A percentile compares a stretch with the other conserved stretches of the same genome.
These are phyloP conservation scores for Hevea brasiliensis DNA, from an alignment of 345 rosid genomes.

Conservation along the genomic window DNA sequence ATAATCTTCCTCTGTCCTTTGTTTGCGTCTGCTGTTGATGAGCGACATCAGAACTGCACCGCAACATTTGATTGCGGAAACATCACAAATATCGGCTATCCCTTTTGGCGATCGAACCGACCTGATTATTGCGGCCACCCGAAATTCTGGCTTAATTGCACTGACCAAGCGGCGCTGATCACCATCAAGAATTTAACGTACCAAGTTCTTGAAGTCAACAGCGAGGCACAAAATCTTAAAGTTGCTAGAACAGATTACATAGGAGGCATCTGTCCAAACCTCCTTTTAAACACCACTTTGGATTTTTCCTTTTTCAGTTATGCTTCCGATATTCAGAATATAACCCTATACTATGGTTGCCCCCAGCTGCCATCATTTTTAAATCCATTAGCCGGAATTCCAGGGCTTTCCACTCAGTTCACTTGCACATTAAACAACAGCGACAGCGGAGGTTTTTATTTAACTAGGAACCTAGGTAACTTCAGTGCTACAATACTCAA, in stretches of 20 bases:
- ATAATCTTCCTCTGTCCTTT: background rate
- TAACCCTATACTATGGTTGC: constrained; percentile 36
- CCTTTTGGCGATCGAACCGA: constrained; percentile 35
- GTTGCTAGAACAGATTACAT: constrained; percentile 33
- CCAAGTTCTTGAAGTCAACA: constrained; percentile 20
- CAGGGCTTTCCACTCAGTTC: background rate
- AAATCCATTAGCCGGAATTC: background rate
- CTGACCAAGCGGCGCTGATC: constrained; percentile 15
- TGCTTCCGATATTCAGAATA: background rate
- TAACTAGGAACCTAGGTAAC: background rate
- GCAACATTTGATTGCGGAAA: constrained; percentile 24
- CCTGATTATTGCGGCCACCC: constrained; percentile 31
- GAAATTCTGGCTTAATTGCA: constrained; percentile 28
- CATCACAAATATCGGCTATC: constrained; percentile 23
- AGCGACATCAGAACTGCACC: constrained; percentile 21
- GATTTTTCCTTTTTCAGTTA: background rate
- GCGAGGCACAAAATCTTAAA: constrained; percentile 3
- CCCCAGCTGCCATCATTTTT: background rate
- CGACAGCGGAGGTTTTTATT: background rate
- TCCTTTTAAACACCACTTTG: background rate
- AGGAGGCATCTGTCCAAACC: constrained; percentile 16
- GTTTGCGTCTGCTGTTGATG: background rate
- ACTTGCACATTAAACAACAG: background rate
- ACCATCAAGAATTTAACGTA: constrained; percentile 25
- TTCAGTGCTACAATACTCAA: fast-evolving